These are phyloP conservation scores for Metarhizium rileyi DNA, from an alignment of 2,329 filamentous ascomycete genomes.

Conservation along the genomic window DNA sequence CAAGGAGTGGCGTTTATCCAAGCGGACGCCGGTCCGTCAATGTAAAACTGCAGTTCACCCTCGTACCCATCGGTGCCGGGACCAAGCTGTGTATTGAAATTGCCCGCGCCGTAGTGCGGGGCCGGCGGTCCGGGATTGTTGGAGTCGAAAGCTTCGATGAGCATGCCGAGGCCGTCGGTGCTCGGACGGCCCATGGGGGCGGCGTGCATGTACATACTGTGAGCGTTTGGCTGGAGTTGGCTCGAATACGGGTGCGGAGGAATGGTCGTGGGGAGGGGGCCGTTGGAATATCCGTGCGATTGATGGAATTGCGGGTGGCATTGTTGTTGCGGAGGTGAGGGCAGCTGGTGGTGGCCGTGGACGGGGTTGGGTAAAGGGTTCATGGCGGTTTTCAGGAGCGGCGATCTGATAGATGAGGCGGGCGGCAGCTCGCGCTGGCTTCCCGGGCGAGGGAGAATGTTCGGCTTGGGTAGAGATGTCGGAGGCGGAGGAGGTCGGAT, in stretches of 20 bases:
- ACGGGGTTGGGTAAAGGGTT: not conserved
- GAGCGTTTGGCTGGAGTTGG: conserved; percentile 9
- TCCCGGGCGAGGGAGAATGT: conserved; percentile 12
- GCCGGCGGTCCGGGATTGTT: not conserved
- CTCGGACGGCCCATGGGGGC: conserved; percentile 11
- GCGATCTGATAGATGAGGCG: conserved; percentile 8
- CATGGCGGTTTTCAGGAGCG: conserved; percentile 5
- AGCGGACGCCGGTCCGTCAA: conserved; percentile 23
- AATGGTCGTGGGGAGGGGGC: conserved; percentile 13
- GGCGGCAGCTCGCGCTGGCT: conserved; percentile 14
- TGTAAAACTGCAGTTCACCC: conserved; percentile 33
- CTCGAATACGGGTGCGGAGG: conserved; percentile 13
- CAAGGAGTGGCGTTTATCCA: conserved; percentile 9
- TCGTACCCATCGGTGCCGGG: conserved; percentile 37
- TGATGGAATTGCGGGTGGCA: conserved; percentile 3
- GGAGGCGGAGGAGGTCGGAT: conserved; percentile 4
- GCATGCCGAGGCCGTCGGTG: conserved; percentile 28
- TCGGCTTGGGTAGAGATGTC: conserved; percentile 9
- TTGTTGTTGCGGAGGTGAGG: conserved; percentile 6
- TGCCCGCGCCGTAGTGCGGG: not conserved
- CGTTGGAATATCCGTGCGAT: conserved; percentile 5
- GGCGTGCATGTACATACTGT: conserved; percentile 5
- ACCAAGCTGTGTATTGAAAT: conserved; percentile 14
- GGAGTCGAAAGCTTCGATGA: conserved; percentile 21
- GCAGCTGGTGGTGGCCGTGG: conserved; percentile 1